Conservation (phyloP, 306 rosid genomes). For the Prunus persica region DNA sequence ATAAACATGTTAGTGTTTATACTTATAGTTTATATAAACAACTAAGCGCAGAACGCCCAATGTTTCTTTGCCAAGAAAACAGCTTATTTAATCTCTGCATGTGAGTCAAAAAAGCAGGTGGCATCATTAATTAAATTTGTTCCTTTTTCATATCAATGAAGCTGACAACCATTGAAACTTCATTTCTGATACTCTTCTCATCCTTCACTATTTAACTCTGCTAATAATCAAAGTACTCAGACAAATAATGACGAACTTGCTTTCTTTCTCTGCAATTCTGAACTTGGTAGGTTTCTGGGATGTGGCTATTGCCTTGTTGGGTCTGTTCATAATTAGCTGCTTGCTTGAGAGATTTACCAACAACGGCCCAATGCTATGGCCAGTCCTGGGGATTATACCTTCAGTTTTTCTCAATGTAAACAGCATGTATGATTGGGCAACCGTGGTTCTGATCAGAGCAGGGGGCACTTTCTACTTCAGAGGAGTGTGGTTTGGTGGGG, state of each 20-base stretch:
- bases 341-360: constrained; percentile 28
- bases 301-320: constrained; percentile 20
- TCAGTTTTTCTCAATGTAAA: constrained; percentile 18
- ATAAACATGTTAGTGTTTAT: too few species aligned
- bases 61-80: not conserved
- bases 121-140: not conserved
- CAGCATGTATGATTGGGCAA: constrained; percentile 33
- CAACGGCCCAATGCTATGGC: constrained; percentile 49
- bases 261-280: constrained; percentile 1
- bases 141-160: not conserved
- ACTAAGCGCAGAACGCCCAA: too few species aligned
- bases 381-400: constrained; percentile 37
- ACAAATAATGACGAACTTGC: not conserved
- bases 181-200: not conserved
- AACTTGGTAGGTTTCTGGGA: constrained; percentile 24
- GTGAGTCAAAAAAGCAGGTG: not conserved
- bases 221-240: not conserved
- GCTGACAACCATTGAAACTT: not conserved
- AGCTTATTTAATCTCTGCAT: not conserved
- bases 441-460: constrained; percentile 32
- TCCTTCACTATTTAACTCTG: not conserved
- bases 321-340: constrained; percentile 25
- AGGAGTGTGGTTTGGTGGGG: constrained; percentile 34
- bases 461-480: constrained; percentile 44
- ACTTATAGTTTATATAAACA: too few species aligned